These are phyloP conservation scores for Rhizophagus prolifer DNA, from an alignment of 192 early-diverging fungal genomes.

Conservation along the genomic window DNA sequence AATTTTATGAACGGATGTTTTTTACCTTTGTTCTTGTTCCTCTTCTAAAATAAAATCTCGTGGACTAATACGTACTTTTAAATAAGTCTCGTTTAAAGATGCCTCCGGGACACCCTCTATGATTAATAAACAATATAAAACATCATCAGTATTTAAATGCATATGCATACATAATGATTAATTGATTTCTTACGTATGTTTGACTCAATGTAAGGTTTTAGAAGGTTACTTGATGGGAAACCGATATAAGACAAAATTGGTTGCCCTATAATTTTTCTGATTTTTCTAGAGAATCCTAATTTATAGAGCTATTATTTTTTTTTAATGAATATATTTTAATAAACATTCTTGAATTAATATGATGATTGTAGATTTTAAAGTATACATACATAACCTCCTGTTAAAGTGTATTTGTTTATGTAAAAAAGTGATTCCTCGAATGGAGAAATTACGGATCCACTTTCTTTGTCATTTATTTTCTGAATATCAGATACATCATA, in stretches of 20 bases:
- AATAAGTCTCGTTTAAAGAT: background rate
- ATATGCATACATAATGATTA: no score
- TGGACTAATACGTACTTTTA: background rate
- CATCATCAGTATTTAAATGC: background rate
- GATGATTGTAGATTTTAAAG: background rate
- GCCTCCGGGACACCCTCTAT: background rate
- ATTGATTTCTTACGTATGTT: background rate
- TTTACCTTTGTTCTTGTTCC: conserved; percentile 1
- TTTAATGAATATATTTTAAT: no score
- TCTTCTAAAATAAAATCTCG: background rate
- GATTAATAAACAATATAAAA: background rate
- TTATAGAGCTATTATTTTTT: background rate
- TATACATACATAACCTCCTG: background rate
- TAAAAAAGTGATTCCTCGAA: background rate
- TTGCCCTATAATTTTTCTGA: background rate
- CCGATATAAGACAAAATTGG: background rate
- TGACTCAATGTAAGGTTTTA: background rate
- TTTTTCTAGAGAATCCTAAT: background rate
- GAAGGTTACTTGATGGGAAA: background rate
- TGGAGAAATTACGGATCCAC: background rate
- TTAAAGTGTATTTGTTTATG: background rate
- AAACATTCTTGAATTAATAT: no score
- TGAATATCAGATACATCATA: no score
- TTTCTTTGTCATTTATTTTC: no score
- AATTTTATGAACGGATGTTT: background rate